Base-by-base conservation (phyloP, 2,329 filamentous ascomycete species). In the Didymella sp. region DNA sequence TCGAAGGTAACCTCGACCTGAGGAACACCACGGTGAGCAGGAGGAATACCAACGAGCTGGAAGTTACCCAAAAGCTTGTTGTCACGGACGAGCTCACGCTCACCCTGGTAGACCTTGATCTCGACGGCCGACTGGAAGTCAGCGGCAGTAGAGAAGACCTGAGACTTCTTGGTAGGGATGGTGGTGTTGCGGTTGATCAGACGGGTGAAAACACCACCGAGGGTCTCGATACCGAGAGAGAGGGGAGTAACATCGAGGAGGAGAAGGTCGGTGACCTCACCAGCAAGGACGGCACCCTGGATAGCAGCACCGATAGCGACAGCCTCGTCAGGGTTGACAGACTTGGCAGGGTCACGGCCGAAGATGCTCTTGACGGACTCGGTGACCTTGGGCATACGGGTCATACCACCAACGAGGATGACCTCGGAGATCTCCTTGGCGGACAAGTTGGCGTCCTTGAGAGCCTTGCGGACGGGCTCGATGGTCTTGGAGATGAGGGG, bases 61-160 rank as follows among this genome's bases (percentile, higher is more conserved):
- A 98, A 98, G 90, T 98, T 98, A 62, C 94, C 94, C 58, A 98
- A 87, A 59, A 98, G 84, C 87, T 98, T 98, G 90, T 98, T 98
- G 84, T 98, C 94, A 77, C 89, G 89, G 79, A 97, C 93, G 63
- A 97, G 92, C 85, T 97, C 93, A 91, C 94, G 94, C 87, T 98
- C 94, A 85, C 94, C 94, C 88, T 98, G 93, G 90, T 88, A 98
- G 64, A 98, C 94, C 90, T 98, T 97, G 85, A 98, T 98, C 85
- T 97, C 93, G 75, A 98, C 94, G 69, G 93, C 94, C 63, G 91
- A 96, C 85, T 98, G 94, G 90, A 96, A 96, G 79, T 98, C 94
- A 68, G 94, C 93, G 51, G 93, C 93, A 48, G 94, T 98, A 54
- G 93, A 97, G 88, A 98, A 98, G 76, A 93, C 88, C 83, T 97